Evolutionary conservation across 2,329 filamentous ascomycete genomes (phyloP).

Genomic region (Hypoxylon sp.): DNA sequence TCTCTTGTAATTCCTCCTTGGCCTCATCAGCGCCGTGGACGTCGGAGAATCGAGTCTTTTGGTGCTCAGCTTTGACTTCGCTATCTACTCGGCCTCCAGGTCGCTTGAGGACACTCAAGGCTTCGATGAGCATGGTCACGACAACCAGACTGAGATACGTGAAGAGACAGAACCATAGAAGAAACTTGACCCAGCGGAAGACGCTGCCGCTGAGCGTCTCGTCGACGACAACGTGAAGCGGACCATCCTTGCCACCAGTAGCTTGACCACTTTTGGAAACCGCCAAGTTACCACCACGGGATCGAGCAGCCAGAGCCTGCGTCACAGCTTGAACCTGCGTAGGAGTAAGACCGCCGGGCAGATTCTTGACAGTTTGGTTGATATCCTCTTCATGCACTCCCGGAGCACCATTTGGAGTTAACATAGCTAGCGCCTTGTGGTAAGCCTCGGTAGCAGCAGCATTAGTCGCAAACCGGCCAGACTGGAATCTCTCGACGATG

Average conservation of each 20-base stretch:
- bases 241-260: conserved; percentile 79
- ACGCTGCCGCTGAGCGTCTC: conserved; percentile 81
- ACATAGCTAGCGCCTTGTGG: conserved; percentile 70
- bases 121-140: conserved; percentile 84
- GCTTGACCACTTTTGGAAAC: conserved; percentile 58
- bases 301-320: conserved; percentile 80
- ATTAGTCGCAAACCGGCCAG: conserved; percentile 84
- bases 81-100: conserved; percentile 75
- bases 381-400: conserved; percentile 42
- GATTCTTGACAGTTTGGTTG: conserved; percentile 43
- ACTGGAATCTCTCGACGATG: conserved; percentile 87
- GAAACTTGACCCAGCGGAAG: conserved; percentile 92
- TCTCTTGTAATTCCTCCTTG: conserved; percentile 95
- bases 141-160: conserved; percentile 82
- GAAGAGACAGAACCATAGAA: conserved; percentile 79
- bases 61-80: conserved; percentile 91
- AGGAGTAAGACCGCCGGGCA: conserved; percentile 57
- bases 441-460: conserved; percentile 80
- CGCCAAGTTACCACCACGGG: conserved; percentile 72
- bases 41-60: conserved; percentile 89
- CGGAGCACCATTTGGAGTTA: conserved; percentile 46
- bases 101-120: conserved; percentile 80
- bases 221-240: conserved; percentile 95
- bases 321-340: conserved; percentile 80
- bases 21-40: conserved; percentile 98